Percentiles rank a stretch among this genome's conserved stretches.
These are phyloP conservation scores for Cordyceps tenuipes DNA, from an alignment of 2,329 filamentous ascomycete genomes.

Conservation along the genomic window DNA sequence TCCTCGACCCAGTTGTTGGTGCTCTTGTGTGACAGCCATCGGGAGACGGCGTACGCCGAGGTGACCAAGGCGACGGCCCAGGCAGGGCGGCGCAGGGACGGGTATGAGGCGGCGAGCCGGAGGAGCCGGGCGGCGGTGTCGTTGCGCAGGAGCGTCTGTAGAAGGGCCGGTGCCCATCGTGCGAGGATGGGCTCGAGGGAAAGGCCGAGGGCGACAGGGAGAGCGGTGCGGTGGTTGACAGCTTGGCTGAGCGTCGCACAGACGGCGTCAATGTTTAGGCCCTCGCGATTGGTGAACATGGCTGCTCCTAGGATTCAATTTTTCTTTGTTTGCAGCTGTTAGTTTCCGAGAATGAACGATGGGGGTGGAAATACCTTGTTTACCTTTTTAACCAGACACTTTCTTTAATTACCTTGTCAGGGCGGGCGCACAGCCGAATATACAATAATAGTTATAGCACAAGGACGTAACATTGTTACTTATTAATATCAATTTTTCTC, in stretches of 20 bases:
- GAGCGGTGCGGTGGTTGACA: conserved; percentile 16
- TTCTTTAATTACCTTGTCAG: not conserved
- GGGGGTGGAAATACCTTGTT: not conserved
- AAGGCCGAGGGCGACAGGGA: conserved; percentile 15
- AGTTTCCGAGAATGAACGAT: not conserved
- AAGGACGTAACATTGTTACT: not conserved
- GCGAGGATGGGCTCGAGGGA: conserved; percentile 9
- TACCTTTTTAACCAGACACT: not conserved
- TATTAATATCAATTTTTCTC: not conserved
- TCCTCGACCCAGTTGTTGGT: conserved; percentile 21
- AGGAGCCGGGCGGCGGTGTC: not conserved
- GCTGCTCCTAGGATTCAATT: not conserved
- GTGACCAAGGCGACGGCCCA: conserved; percentile 13
- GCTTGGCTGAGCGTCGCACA: conserved; percentile 15
- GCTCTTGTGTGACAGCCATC: conserved; percentile 17
- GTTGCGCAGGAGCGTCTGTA: conserved; percentile 3
- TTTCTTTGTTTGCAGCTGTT: no score
- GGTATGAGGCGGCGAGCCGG: not conserved
- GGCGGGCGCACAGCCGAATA: not conserved
- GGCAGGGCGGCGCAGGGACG: conserved; percentile 1
- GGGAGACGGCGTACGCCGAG: conserved; percentile 16
- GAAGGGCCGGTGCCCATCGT: conserved; percentile 1
- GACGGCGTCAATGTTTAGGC: conserved; percentile 20
- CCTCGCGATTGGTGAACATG: conserved; percentile 18
- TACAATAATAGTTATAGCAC: not conserved